Base-by-base conservation (phyloP, 148 eudicot genomes). In the Vaccinium vitisidaea region DNA sequence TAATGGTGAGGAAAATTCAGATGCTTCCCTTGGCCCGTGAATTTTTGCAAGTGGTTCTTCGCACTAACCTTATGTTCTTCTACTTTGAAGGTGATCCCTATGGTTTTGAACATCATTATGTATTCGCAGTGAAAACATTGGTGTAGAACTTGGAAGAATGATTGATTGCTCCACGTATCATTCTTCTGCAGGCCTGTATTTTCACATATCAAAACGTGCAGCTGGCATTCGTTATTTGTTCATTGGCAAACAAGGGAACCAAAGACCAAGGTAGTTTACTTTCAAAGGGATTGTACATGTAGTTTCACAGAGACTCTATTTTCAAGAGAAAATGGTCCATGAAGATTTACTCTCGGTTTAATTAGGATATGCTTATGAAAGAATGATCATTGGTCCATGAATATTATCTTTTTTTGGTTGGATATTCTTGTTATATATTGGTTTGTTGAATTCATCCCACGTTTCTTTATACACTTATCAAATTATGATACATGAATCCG, bases 141-240 rank as follows among this genome's bases (percentile, higher is more conserved):
- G 54, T 36, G 0, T 36, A 1, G 55, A 77, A 55, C 4, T 48
- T 58, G 11, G n/a, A 49, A 7, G 52, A 59, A 82, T 59, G 55
- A 71, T 39, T 86, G 46, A 23, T n/a, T 75, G 54, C 2, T 27
- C 70, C 30, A 70, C 82, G n/a, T 16, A 39, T 82, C 23, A n/a
- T 67, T 86, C 54, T 77, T 49, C 84, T 85, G 75, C 91, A 97
- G 99, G 99, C 77, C 90, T 97, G 19, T 97, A 97, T 86, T 97
- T 93, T 88, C 99, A 97, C 82, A 87, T 97, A 87, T 95, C 99
- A 82, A 97, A 97, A 83, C 98, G 99, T 70, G 91, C 95, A 54
- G 89, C 99, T 73, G 99, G 99, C 82, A 97, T 97, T 81, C 99
- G 93, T 79, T 97, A 97, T 89, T 91, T 92, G 83, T 97, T 95